These are phyloP conservation scores for Geotrichum bryndzae DNA, from an alignment of 1,139 yeast genomes.

Conservation along the genomic window DNA sequence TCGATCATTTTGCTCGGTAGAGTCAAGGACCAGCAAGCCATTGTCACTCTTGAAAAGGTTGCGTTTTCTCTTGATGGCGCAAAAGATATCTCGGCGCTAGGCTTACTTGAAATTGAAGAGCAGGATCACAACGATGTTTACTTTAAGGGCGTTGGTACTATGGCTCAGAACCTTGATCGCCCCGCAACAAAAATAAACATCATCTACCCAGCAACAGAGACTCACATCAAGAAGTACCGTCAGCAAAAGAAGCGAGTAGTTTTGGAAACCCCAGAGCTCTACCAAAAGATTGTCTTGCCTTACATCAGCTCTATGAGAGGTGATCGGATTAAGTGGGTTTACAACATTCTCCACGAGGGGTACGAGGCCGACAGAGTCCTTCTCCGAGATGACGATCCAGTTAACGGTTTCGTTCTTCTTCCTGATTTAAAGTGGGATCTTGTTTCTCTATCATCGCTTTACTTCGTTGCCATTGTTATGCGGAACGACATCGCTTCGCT, in stretches of 20 bases:
- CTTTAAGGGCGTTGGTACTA: slow-evolving; percentile 62
- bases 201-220: slow-evolving; percentile 84
- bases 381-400: slow-evolving; percentile 51
- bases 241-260: slow-evolving; percentile 55
- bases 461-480: slow-evolving; percentile 71
- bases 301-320: slow-evolving; percentile 75
- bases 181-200: slow-evolving; percentile 72
- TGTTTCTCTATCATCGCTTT: slow-evolving; percentile 58
- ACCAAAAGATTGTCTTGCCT: slow-evolving; percentile 56
- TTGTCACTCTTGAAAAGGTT: slow-evolving; percentile 68
- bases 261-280: slow-evolving; percentile 75
- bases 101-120: slow-evolving; percentile 39
- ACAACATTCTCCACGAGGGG: slow-evolving; percentile 73
- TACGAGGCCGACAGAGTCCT: slow-evolving; percentile 79
- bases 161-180: slow-evolving; percentile 39
- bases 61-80: slow-evolving; percentile 41
- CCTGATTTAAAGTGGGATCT: slow-evolving; percentile 84
- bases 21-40: slow-evolving; percentile 55
- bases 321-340: slow-evolving; percentile 80
- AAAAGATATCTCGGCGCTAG: slow-evolving; percentile 24
- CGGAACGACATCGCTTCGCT: slow-evolving; percentile 66
- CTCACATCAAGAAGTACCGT: slow-evolving; percentile 71
- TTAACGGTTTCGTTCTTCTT: slow-evolving; percentile 43
- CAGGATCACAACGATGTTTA: slow-evolving; percentile 76
- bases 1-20: slow-evolving; percentile 58